Percentiles rank a stretch among this genome's conserved stretches.
Conservation (phyloP, 345 rosid genomes). For the Euphorbia peplus region DNA sequence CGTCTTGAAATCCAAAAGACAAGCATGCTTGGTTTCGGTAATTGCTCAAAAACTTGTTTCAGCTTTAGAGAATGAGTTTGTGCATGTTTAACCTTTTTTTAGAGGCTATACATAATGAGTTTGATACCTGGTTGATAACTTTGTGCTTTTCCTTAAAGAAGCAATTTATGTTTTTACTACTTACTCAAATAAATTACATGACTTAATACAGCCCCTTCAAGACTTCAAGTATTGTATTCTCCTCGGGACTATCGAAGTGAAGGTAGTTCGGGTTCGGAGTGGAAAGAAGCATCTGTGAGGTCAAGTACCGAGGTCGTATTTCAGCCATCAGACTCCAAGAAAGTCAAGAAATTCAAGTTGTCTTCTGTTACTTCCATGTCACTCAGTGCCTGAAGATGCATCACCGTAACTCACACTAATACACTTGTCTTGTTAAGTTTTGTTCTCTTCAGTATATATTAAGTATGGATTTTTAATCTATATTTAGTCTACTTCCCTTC, state of each 20-base stretch:
- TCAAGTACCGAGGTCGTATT: slow-evolving; percentile 77
- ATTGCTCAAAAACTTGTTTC: slow-evolving; percentile 7
- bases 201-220: slow-evolving; percentile 62
- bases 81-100: not conserved
- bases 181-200: not conserved
- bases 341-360: slow-evolving; percentile 68
- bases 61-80: not conserved
- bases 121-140: not conserved
- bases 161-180: not conserved
- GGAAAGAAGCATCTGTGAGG: slow-evolving; percentile 68
- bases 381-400: slow-evolving; percentile 47
- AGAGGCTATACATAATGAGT: not conserved
- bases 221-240: slow-evolving; percentile 69
- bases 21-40: slow-evolving; percentile 95
- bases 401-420: not conserved
- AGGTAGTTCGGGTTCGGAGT: slow-evolving; percentile 67
- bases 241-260: slow-evolving; percentile 81
- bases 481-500: no score
- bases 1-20: slow-evolving; percentile 64
- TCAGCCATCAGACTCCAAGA: slow-evolving; percentile 52
- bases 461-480: no score
- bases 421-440: not conserved
- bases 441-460: not conserved
- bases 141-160: not conserved
- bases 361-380: slow-evolving; percentile 67